Evolutionary conservation across 2,329 filamentous ascomycete species (phyloP), one percentile per base, ranked within the genome.

Genomic region (Penicillium frequentans): DNA sequence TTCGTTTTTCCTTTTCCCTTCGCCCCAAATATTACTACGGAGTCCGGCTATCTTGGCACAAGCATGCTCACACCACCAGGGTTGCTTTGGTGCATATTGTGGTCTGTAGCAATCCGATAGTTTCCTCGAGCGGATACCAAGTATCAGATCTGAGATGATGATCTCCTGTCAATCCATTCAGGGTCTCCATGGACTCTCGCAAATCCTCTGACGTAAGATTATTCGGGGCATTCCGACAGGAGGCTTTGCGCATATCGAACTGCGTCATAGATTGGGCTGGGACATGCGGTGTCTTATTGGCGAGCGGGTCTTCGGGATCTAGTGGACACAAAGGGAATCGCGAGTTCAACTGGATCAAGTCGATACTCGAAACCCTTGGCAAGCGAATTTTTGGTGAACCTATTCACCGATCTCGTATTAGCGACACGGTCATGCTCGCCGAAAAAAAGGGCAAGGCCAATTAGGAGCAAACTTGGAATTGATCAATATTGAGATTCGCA

Each of bases 141-240:
- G 37, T 56, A 56, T 58, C 56, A 60, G 58, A 60, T 58, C 58
- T 52, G 55, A 60, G 52, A 60, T 39, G 58, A 26, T 57, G 55
- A 57, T 57, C 45, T 60, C 45, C 53, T 58, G 58, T 60, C 56
- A 60, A 56, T 60, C 56, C 56, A 54, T 53, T 29, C 19, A 52
- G 19, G 24, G 33, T 42, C 37, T 29, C 24, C 33, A 49, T 33
- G 31, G 10, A 8, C 37, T 16, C 37, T 21, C 19, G 52, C 44
- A 37, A 49, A 55, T 58, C 48, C 29, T 57, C 56, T 59, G 59
- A 59, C 59, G 56, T 61, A 59, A 55, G 51, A 55, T 13, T 48
- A 51, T 48, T 61, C 59, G 54, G 56, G 44, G 56, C 59, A 61
- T 61, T 55, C 59, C 56, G 54, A 54, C 54, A 50, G 54, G 39